Evolutionary conservation across 2,329 filamentous ascomycete species (phyloP).

Genomic region (Fusarium verrucosum): DNA sequence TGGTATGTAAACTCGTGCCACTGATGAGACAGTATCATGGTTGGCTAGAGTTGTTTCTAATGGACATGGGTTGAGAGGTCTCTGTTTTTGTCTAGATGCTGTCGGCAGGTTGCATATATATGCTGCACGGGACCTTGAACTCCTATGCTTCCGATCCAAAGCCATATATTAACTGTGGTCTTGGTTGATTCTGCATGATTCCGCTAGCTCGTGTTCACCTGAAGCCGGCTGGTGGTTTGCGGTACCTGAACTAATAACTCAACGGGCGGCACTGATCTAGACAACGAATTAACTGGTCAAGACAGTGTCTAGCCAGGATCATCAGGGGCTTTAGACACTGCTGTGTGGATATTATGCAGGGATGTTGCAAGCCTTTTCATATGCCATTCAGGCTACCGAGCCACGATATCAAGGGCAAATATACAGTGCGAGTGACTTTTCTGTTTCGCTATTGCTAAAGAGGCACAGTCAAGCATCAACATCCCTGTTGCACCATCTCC

Average conservation of each 20-base stretch:
- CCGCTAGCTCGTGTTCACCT: conserved; percentile 37
- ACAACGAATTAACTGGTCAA: neutral
- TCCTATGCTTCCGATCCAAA: neutral
- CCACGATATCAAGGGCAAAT: conserved; percentile 34
- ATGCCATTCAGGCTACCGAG: conserved; percentile 1
- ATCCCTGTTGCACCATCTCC: conserved; percentile 37
- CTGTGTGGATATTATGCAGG: conserved; percentile 19
- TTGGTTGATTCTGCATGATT: conserved; percentile 3
- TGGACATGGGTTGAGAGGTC: conserved; percentile 17
- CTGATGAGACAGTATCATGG: conserved; percentile 19
- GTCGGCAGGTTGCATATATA: neutral
- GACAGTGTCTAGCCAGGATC: conserved; percentile 26
- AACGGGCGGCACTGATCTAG: neutral
- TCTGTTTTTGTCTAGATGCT: neutral
- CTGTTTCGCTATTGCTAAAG: conserved; percentile 41
- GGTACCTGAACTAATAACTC: conserved; percentile 27
- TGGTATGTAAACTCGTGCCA: conserved; percentile 41
- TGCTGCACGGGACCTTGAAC: neutral
- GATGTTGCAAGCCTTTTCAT: conserved; percentile 14
- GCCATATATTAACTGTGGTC: neutral
- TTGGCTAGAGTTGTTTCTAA: conserved; percentile 9
- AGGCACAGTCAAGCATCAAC: conserved; percentile 28
- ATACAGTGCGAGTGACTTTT: conserved; percentile 33
- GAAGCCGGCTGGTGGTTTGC: conserved; percentile 33
- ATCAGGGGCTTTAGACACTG: conserved; percentile 31